Base-by-base conservation (phyloP, 345 rosid species). In the Salix brachista region DNA sequence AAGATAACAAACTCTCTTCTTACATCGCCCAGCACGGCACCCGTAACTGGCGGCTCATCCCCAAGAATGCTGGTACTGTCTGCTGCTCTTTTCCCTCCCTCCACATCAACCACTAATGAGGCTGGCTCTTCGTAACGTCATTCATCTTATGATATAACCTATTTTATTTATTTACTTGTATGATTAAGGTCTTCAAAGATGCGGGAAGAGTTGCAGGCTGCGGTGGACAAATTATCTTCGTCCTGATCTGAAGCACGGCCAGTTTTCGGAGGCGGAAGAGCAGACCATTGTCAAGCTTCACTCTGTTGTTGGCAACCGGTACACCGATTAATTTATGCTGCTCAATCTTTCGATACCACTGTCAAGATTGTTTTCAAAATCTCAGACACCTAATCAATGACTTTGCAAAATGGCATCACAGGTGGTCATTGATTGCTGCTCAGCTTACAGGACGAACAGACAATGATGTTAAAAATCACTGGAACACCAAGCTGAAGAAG, bases 401-500 rank as follows among this genome's bases (percentile, higher is more conserved):
- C 60, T 23, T 26, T 70, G 26, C 67, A 37, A 6, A 19, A 76
- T 32, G n/a, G 69, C 28, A 25, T 34, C 48, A 65, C 89, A 96
- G 98, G 76, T 94, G 98, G 97, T 90, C 98, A 28, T 68, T 92
- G 50, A 92, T 92, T 14, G 99, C 99, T n/a, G 97, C 97, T 41
- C 98, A 92, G 74, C 83, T 92, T 81, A 94, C 94, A 0, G 97
- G 99, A 30, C 91, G 98, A 4, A 91, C 99, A 0, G 99, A 92
- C 83, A 92, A 92, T 75, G 98, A 94, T 37, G 98, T 96, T 52
- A 94, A 96, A 69, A 94, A 96, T 81, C 90, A 91, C 73, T 91
- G 97, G 99, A 96, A 96, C 84, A 94, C 97, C 6, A 94, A 94
- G 88, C 88, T 94, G 77, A 96, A 92, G 85, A 94, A 90, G 91